Evolutionary conservation across 2,329 filamentous ascomycete genomes (phyloP), one percentile per base, ranked within the genome.

Genomic region (Aspergillus fijiensis): DNA sequence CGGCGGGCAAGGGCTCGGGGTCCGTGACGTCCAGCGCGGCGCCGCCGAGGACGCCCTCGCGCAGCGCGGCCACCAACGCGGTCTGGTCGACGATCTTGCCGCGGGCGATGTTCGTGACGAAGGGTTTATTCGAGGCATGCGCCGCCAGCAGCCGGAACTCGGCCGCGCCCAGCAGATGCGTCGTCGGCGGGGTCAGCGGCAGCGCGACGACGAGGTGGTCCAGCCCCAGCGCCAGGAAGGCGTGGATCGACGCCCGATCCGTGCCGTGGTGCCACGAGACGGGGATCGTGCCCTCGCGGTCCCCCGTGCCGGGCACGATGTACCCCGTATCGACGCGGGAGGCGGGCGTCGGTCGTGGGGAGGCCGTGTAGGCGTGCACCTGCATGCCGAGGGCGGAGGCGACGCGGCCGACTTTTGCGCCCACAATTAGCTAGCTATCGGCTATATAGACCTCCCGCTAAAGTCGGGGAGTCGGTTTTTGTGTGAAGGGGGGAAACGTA

Each of bases 11-110:
- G 0, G 91, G 91, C 73, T 94, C 91, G 0, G 90, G 90, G 61
- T 93, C 89, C 1, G 90, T 89, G 1, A 94, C 90, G 70, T 93
- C 90, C 47, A 94, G 75, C 1, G 89, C 89, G 0, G 90, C 91
- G 31, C 90, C 90, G 3, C 80, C 74, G 31, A 90, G 70, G 2
- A 81, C 79, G 0, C 81, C 82, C 0, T 63, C 65, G 47, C 84
- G 76, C 11, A 93, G 76, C 0, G 89, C 87, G 1, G 79, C 78
- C 19, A 91, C 82, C 54, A 94, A 71, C 1, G 85, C 88, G 2
- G 82, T 75, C 63, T 87, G 84, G 55, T 88, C 80, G 14, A 90
- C 73, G 48, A 89, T 83, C 35, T 78, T 77, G 0, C 88, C 90
- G 2, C 90, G 83, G 0, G 87, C 85, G 63, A 93, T 89, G 68